Base-by-base conservation (phyloP, 208 protist species). In the Crithidia thermophila region DNA sequence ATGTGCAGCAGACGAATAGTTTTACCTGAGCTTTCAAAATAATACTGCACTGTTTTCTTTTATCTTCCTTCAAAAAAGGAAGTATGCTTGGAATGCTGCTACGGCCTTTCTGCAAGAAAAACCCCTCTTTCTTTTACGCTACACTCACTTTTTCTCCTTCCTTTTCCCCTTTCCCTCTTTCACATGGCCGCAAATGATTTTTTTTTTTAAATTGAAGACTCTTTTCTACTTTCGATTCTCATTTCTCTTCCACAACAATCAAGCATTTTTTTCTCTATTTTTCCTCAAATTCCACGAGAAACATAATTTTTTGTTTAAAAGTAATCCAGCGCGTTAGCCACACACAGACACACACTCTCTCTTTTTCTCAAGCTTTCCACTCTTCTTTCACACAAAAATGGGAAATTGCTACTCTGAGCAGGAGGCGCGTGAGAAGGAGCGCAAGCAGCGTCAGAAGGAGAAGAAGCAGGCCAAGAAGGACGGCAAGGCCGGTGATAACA, bases 401-500 rank as follows among this genome's bases (percentile, higher is more conserved):
- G 53, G 53, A 30, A 47, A 43, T 36, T 57, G 51, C 31, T 42
- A 37, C 51, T 57, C 33, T 1, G 51, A 57, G 33, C 51, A 42
- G 51, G 33, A 57, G 31, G 31, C 28, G 33, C 51, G 51, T 25
- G 51, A 57, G 51, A 57, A 57, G 51, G 51, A 42, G 51, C 51
- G 33, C 51, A 10, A 16, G 16, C 33, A 57, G 51, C n/a, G 42
- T 16, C 36, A 9, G 23, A 43, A 59, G 53, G 53, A 30, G 14
- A 59, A 43, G 53, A 43, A 46, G 51, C 23, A 39, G 53, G 53
- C 37, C 8, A 46, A 59, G 53, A 59, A 46, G 53, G 46, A 59
- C 36, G 53, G 33, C 2, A 16, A 31, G 3, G 49, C 18, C 9
- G 51, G n/a, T 4, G 31, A 11, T 14, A 10, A 3, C 4, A 31